phyloP scores from a whole-genome alignment of 1,139 yeast genomes.

The Candida dubliniensis region DNA sequence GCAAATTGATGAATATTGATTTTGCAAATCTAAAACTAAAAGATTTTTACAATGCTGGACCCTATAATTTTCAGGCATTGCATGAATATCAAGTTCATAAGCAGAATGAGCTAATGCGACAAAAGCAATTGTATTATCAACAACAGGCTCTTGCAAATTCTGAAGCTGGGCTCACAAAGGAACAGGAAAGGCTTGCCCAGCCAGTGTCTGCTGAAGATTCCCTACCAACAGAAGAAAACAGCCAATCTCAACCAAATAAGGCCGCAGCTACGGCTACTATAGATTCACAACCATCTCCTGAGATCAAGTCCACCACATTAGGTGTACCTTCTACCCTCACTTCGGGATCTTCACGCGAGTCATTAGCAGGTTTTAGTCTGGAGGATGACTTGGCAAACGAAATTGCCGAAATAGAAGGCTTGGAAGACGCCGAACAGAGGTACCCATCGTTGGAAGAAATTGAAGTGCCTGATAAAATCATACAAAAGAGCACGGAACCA shows the following conservation, averaged over 20 bases:
- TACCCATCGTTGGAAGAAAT: slow-evolving; percentile 45
- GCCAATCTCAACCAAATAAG: too few species aligned
- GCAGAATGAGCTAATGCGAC: slow-evolving; percentile 37
- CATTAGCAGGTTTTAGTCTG: slow-evolving; percentile 14
- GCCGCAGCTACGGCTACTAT: not conserved
- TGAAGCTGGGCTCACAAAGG: slow-evolving; percentile 5
- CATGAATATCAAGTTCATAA: slow-evolving; percentile 45
- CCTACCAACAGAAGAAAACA: not conserved
- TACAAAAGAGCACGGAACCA: slow-evolving; percentile 2
- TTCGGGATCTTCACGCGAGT: slow-evolving; percentile 7
- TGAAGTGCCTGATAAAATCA: slow-evolving; percentile 14
- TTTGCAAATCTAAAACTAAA: slow-evolving; percentile 29
- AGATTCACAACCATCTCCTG: slow-evolving; percentile 1
- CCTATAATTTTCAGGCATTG: slow-evolving; percentile 46
- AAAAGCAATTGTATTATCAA: slow-evolving; percentile 37
- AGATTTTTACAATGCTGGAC: slow-evolving; percentile 41
- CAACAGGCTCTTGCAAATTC: slow-evolving; percentile 24
- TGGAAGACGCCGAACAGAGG: slow-evolving; percentile 45
- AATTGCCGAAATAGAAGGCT: slow-evolving; percentile 22
- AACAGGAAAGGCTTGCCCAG: not conserved
- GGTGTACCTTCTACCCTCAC: slow-evolving; percentile 4
- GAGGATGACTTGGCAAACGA: slow-evolving; percentile 8
- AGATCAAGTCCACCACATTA: slow-evolving; percentile 2
- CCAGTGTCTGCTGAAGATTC: not conserved
- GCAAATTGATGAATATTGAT: slow-evolving; percentile 33